phyloP scores from a whole-genome alignment of 768 basidiomycete species.

The Postia placenta region DNA sequence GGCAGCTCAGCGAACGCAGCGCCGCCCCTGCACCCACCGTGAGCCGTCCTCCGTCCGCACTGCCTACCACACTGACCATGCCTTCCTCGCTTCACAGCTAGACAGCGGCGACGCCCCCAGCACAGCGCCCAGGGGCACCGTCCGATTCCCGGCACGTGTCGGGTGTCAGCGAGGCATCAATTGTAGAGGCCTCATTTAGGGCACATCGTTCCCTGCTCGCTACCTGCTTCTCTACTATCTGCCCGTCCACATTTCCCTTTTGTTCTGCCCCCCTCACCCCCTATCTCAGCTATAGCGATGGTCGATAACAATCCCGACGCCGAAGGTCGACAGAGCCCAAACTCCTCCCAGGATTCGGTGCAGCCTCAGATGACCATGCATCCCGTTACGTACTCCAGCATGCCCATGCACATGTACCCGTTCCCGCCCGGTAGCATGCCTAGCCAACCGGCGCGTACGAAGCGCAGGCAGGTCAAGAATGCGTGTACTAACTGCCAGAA shows the following conservation, averaged over 20 bases:
- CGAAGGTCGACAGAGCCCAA: slow-evolving; percentile 28
- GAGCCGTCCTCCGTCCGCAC: slow-evolving; percentile 4
- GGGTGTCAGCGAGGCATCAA: slow-evolving; percentile 3
- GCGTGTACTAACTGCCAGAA: slow-evolving; percentile 89
- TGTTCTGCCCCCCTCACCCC: background rate
- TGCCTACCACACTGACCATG: slow-evolving; percentile 2
- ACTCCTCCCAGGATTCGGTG: slow-evolving; percentile 23
- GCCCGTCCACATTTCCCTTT: background rate
- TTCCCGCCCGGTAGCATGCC: slow-evolving; percentile 45
- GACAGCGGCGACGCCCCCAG: background rate
- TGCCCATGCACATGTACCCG: slow-evolving; percentile 69
- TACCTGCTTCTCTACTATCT: background rate
- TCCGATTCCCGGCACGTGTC: slow-evolving; percentile 15
- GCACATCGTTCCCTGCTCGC: slow-evolving; percentile 4
- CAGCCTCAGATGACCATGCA: slow-evolving; percentile 48
- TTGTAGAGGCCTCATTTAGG: slow-evolving; percentile 8
- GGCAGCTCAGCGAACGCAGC: slow-evolving; percentile 15
- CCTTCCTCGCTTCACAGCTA: slow-evolving; percentile 3
- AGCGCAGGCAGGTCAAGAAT: slow-evolving; percentile 87
- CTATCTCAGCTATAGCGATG: slow-evolving; percentile 21
- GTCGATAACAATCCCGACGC: slow-evolving; percentile 34
- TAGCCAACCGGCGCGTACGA: slow-evolving; percentile 52
- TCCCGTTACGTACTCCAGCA: slow-evolving; percentile 43
- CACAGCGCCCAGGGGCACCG: background rate
- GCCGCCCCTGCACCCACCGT: slow-evolving; percentile 1